phyloP scores from a whole-genome alignment of 192 early-diverging fungal species.

The Linnemannia zychae region DNA sequence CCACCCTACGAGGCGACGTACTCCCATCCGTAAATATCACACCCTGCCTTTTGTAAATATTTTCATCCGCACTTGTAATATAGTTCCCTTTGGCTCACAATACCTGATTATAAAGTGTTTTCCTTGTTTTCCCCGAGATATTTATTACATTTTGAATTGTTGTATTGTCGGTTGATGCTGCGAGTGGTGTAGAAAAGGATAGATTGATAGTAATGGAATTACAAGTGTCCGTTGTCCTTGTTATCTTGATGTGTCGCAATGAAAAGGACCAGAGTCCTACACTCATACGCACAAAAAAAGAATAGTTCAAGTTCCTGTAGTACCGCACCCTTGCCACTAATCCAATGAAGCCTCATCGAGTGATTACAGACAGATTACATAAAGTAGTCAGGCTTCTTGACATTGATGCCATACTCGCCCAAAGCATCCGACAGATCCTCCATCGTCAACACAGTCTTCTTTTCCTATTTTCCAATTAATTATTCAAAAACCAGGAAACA shows the following conservation, averaged over 20 bases:
- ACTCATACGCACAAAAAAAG: too few relatives aligned
- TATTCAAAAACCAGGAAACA: background rate
- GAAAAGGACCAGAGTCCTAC: background rate
- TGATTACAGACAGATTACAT: slow-evolving; percentile 24
- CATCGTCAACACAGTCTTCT: slow-evolving; percentile 91
- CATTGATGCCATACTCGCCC: slow-evolving; percentile 93
- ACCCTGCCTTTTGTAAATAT: background rate
- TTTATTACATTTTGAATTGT: background rate
- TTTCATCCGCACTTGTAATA: background rate
- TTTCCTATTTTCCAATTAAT: slow-evolving; percentile 68
- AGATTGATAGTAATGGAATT: too few relatives aligned
- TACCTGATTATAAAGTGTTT: background rate
- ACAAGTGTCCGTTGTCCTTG: too few relatives aligned
- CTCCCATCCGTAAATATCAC: slow-evolving; percentile 7
- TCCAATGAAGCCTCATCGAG: too few relatives aligned
- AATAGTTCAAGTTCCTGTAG: too few relatives aligned
- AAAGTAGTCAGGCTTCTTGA: slow-evolving; percentile 96
- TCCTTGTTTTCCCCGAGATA: background rate
- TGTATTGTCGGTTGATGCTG: background rate
- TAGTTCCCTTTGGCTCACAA: background rate
- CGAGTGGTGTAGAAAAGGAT: background rate
- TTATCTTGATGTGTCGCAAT: too few relatives aligned
- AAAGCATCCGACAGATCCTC: slow-evolving; percentile 93
- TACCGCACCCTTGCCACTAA: too few relatives aligned
- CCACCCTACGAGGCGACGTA: slow-evolving; percentile 30